Conservation (phyloP, 495 filamentous ascomycete species). For the Aspergillus egyptiacus region DNA sequence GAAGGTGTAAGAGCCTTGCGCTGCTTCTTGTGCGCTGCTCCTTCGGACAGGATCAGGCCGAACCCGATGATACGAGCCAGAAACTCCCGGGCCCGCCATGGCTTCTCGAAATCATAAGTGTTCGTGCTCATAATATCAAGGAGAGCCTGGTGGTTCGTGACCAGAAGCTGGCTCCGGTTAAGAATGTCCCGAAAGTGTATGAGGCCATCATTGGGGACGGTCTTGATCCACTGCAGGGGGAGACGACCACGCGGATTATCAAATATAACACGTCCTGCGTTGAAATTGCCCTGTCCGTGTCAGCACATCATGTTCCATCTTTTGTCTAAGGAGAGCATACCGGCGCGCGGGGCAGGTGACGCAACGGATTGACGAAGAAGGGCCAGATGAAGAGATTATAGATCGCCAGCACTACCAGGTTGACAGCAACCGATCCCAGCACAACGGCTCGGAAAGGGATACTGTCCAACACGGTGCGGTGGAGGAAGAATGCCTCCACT, state of each 20-base stretch:
- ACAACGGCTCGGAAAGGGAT: conserved; percentile 21
- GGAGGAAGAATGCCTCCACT: conserved; percentile 28
- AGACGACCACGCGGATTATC: conserved; percentile 55
- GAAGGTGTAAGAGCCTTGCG: conserved; percentile 74
- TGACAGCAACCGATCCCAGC: conserved; percentile 21
- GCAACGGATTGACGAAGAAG: conserved; percentile 62
- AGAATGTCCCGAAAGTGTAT: conserved; percentile 60
- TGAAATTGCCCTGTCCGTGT: conserved; percentile 40
- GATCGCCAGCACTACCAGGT: conserved; percentile 23
- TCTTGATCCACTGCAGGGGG: conserved; percentile 62
- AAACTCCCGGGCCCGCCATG: conserved; percentile 39
- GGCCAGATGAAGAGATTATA: conserved; percentile 63
- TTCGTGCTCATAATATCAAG: conserved; percentile 52
- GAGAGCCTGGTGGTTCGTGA: conserved; percentile 42
- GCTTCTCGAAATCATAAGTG: conserved; percentile 50
- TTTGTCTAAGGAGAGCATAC: conserved; percentile 31
- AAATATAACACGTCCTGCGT: conserved; percentile 52
- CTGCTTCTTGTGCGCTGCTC: conserved; percentile 67
- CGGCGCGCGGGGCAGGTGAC: conserved; percentile 53
- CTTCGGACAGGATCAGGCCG: conserved; percentile 75
- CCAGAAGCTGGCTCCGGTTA: conserved; percentile 29
- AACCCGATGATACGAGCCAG: conserved; percentile 67
- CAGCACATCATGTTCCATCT: background rate
- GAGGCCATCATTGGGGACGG: conserved; percentile 79
- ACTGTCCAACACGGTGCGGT: conserved; percentile 25